These are phyloP conservation scores for Pestalotiopsis fici DNA, from an alignment of 2,329 filamentous ascomycete species.

Conservation along the genomic window DNA sequence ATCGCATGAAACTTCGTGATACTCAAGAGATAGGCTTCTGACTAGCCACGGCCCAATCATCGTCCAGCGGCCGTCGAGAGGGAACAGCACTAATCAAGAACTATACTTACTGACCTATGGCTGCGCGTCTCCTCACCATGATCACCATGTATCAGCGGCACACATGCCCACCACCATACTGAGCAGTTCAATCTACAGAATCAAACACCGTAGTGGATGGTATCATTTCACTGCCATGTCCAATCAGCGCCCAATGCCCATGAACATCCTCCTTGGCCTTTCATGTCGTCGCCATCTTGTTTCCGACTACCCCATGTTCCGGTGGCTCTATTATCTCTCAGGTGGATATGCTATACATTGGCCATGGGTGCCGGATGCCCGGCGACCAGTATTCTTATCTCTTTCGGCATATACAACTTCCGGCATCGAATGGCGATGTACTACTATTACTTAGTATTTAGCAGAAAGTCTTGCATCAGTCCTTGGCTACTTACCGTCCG, in stretches of 20 bases:
- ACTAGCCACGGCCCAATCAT: neutral
- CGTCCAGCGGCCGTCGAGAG: neutral
- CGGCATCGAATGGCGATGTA: neutral
- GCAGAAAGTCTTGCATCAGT: neutral
- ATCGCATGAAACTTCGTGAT: neutral
- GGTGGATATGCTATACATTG: neutral
- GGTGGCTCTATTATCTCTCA: neutral
- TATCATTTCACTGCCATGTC: neutral
- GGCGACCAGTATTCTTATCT: neutral
- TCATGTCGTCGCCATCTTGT: neutral
- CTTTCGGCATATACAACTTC: neutral
- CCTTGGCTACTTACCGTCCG: neutral
- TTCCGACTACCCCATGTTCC: neutral
- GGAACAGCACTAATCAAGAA: neutral
- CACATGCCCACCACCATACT: neutral
- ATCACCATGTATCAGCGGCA: neutral
- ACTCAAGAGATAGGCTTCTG: neutral
- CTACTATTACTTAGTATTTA: neutral
- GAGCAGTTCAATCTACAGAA: neutral
- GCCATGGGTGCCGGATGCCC: neutral
- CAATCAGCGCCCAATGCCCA: neutral
- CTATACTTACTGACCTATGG: neutral
- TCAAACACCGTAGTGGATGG: neutral
- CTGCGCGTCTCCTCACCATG: neutral
- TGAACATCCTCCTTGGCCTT: neutral